A percentile compares a stretch with the other conserved stretches of the same genome.
Evolutionary conservation across 805 yeast species (phyloP).

Genomic region (Schwanniomyces occidentalis): DNA sequence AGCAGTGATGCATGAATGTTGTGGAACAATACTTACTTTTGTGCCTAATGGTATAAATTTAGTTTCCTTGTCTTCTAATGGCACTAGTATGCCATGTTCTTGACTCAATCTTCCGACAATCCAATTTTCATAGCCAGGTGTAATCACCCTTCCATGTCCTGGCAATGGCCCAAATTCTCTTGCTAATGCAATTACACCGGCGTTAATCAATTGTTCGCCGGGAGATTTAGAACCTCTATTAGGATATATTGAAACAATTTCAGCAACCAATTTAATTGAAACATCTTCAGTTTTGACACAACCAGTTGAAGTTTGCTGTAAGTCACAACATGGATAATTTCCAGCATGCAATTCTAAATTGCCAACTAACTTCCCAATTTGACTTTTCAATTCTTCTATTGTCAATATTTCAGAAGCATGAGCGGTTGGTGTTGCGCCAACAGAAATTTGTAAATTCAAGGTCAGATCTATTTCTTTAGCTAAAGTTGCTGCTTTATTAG

Average conservation of each 20-base stretch:
- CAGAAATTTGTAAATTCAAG: conserved; percentile 53
- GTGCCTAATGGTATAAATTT: conserved; percentile 54
- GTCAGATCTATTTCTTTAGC: conserved; percentile 37
- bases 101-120: conserved; percentile 67
- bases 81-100: conserved; percentile 76
- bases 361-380: conserved; percentile 31
- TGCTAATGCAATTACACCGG: conserved; percentile 71
- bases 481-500: conserved; percentile 50
- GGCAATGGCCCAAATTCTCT: conserved; percentile 62
- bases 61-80: conserved; percentile 29
- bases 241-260: conserved; percentile 56
- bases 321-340: conserved; percentile 69
- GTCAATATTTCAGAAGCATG: conserved; percentile 49
- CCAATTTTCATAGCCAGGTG: conserved; percentile 55
- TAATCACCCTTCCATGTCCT: conserved; percentile 56
- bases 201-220: conserved; percentile 66
- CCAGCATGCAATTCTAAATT: conserved; percentile 78
- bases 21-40: conserved; percentile 58
- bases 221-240: conserved; percentile 49
- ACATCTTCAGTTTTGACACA: conserved; percentile 63
- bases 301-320: conserved; percentile 75
- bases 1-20: conserved; percentile 74
- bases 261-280: conserved; percentile 59
- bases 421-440: conserved; percentile 83
- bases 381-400: conserved; percentile 17